These are phyloP conservation scores for Agroathelia rolfsii DNA, from an alignment of 1,284 basidiomycete genomes.

Conservation along the genomic window DNA sequence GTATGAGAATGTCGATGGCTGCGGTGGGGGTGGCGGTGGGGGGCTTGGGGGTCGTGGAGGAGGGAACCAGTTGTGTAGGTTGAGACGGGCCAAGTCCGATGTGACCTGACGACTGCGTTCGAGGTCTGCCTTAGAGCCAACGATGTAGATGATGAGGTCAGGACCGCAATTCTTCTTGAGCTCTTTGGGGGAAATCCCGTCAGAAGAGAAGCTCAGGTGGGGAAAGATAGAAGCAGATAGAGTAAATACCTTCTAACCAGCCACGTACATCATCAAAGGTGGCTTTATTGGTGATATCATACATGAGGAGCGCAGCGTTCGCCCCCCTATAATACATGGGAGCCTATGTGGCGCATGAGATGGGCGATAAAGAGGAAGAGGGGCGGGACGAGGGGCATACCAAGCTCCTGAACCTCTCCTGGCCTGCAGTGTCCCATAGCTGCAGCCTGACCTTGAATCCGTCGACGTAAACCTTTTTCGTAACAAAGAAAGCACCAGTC, in stretches of 20 bases:
- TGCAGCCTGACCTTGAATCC: slow-evolving; percentile 82
- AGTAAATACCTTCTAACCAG: slow-evolving; percentile 76
- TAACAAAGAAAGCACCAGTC: slow-evolving; percentile 90
- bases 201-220: background rate
- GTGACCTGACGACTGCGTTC: slow-evolving; percentile 62
- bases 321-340: slow-evolving; percentile 99
- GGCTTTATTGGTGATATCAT: slow-evolving; percentile 90
- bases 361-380: slow-evolving; percentile 10
- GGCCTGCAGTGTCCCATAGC: slow-evolving; percentile 96
- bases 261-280: slow-evolving; percentile 88
- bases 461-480: slow-evolving; percentile 86
- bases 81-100: slow-evolving; percentile 68
- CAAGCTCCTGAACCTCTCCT: slow-evolving; percentile 94
- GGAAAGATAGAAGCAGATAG: slow-evolving; percentile 12
- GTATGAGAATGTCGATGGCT: slow-evolving; percentile 63
- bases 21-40: slow-evolving; percentile 41
- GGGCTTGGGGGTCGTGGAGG: slow-evolving; percentile 59
- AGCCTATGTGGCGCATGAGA: slow-evolving; percentile 41
- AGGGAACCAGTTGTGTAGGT: slow-evolving; percentile 78
- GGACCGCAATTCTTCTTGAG: slow-evolving; percentile 79
- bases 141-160: slow-evolving; percentile 85
- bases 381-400: slow-evolving; percentile 32
- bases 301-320: slow-evolving; percentile 91
- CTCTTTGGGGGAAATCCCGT: slow-evolving; percentile 35
- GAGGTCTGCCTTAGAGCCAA: slow-evolving; percentile 84